A percentile compares a stretch with the other conserved stretches of the same genome.
Conservation (phyloP, 176 grass and related monocot species). For the Avena atlantica region DNA sequence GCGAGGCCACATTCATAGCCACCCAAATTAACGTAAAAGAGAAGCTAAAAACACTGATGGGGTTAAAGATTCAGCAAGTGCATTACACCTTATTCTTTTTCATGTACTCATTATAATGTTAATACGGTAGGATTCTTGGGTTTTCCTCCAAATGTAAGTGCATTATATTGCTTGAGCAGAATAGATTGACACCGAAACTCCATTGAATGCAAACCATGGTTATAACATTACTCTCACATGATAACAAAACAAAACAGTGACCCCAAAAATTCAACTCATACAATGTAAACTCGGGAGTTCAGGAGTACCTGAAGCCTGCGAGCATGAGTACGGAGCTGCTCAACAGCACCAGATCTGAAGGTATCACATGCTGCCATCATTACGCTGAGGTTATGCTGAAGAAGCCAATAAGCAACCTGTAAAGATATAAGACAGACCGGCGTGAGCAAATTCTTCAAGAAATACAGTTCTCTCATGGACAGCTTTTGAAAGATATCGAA, state of each 20-base stretch:
- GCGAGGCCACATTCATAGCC: no score
- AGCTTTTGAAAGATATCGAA: conserved; percentile 38
- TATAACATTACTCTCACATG: not conserved
- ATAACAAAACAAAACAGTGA: conserved; percentile 3
- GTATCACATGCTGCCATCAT: conserved; percentile 93
- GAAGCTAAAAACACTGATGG: no score
- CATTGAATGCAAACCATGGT: not conserved
- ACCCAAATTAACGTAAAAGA: no score
- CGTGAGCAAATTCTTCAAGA: not conserved
- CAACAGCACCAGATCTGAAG: conserved; percentile 96
- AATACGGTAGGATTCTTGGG: not conserved
- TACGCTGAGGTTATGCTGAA: conserved; percentile 91
- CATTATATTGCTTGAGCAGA: conserved; percentile 15
- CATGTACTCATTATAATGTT: no score
- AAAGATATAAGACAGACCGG: not conserved
- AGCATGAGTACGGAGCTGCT: conserved; percentile 85
- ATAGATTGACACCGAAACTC: not conserved
- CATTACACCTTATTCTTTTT: no score
- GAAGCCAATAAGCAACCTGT: conserved; percentile 96
- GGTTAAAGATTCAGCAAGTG: no score
- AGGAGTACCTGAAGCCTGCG: conserved; percentile 72
- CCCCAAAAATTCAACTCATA: not conserved
- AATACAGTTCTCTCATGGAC: not conserved
- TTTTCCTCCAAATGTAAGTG: not conserved
- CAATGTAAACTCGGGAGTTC: conserved; percentile 19